Percentiles rank a stretch among this genome's conserved stretches.
These are phyloP conservation scores for Naganishia randhawae DNA, from an alignment of 768 basidiomycete genomes.

Conservation along the genomic window DNA sequence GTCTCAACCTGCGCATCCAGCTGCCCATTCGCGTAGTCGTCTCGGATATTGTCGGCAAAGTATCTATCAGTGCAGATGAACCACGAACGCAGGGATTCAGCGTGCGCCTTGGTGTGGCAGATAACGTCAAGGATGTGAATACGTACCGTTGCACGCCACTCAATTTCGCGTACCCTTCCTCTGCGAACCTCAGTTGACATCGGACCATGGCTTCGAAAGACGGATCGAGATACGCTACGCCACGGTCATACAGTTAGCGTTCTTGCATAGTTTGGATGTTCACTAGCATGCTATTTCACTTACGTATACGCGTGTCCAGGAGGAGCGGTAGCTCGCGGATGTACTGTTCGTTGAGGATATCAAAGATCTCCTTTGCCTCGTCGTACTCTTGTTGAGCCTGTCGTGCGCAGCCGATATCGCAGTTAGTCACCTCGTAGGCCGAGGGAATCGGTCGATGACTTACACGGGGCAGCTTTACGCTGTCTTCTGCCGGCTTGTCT, in stretches of 20 bases:
- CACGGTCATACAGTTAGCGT: background rate
- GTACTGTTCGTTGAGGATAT: constrained; percentile 86
- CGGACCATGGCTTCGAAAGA: constrained; percentile 95
- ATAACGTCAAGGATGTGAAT: background rate
- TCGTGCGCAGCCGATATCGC: background rate
- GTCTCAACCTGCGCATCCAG: constrained; percentile 96
- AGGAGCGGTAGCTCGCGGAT: constrained; percentile 85
- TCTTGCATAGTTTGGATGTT: background rate
- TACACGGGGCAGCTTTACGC: constrained; percentile 81
- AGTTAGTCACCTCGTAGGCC: background rate
- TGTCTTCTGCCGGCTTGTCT: constrained; percentile 90
- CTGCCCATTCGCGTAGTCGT: constrained; percentile 95
- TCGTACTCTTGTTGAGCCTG: constrained; percentile 95
- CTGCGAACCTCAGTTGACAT: constrained; percentile 94
- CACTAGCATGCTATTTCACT: constrained; percentile 29
- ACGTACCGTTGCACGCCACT: constrained; percentile 76
- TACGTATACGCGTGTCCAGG: constrained; percentile 82
- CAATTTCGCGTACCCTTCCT: constrained; percentile 96
- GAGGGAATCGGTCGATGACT: constrained; percentile 29
- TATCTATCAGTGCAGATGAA: constrained; percentile 57
- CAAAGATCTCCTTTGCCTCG: constrained; percentile 88
- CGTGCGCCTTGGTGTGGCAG: background rate
- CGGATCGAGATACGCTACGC: constrained; percentile 81
- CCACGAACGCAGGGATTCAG: background rate
- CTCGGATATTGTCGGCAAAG: constrained; percentile 81